These are phyloP conservation scores for Nidula niveotomentosa DNA, from an alignment of 1,284 basidiomycete genomes.

Conservation along the genomic window DNA sequence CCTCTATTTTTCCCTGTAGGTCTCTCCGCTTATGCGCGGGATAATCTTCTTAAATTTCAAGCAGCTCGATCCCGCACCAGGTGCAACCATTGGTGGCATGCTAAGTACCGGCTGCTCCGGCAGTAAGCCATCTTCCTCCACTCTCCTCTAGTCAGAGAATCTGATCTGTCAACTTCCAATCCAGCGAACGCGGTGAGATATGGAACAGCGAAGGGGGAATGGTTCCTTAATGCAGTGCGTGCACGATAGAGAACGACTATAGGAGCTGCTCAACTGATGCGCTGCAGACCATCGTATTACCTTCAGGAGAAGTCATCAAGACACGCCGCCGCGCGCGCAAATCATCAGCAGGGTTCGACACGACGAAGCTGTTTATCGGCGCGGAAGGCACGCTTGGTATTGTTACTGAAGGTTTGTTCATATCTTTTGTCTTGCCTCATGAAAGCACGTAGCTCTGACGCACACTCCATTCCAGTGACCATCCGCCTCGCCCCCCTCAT, in stretches of 20 bases:
- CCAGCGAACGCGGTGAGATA: constrained; percentile 87
- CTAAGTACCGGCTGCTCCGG: constrained; percentile 82
- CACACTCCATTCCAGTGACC: constrained; percentile 50
- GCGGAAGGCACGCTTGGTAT: constrained; percentile 95
- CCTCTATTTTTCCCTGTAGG: constrained; percentile 88
- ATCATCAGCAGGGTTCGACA: constrained; percentile 90
- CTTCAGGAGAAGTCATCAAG: constrained; percentile 92
- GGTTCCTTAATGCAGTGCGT: constrained; percentile 78
- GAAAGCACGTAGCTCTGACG: background rate
- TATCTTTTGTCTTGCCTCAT: constrained; percentile 10
- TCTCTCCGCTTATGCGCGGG: constrained; percentile 1
- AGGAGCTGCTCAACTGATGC: background rate
- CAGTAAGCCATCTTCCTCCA: constrained; percentile 41
- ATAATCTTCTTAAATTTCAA: background rate
- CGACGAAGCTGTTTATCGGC: constrained; percentile 91
- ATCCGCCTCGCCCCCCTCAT: constrained; percentile 78
- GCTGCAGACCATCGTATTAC: constrained; percentile 80
- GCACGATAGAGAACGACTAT: background rate
- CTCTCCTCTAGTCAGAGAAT: constrained; percentile 5
- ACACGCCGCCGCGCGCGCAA: constrained; percentile 86
- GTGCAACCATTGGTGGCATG: constrained; percentile 93
- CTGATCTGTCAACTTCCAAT: constrained; percentile 7
- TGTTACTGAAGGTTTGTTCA: constrained; percentile 75
- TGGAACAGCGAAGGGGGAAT: constrained; percentile 83
- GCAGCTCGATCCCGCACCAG: constrained; percentile 78